phyloP scores from a whole-genome alignment of 1,284 basidiomycete species.

The Ceratobasidium sp. region DNA sequence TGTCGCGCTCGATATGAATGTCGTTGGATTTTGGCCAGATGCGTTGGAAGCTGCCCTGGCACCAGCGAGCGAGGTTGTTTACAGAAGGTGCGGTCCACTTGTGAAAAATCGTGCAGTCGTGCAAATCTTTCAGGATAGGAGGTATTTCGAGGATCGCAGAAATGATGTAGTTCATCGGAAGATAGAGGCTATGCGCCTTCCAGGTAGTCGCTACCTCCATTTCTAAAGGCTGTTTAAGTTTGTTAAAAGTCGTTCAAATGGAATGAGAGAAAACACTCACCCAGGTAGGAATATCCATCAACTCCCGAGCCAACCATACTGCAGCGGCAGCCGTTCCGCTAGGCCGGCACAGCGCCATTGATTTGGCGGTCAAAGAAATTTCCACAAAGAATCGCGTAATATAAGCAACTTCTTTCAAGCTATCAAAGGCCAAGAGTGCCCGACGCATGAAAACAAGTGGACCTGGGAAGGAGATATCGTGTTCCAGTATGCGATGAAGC shows the following conservation, averaged over 20 bases:
- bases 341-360: neutral
- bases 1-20: neutral
- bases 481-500: neutral
- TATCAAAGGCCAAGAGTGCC: neutral
- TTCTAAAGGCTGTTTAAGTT: neutral
- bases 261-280: neutral
- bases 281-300: slow-evolving; percentile 9
- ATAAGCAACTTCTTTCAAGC: neutral
- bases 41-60: neutral
- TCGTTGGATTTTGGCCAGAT: neutral
- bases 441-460: slow-evolving; percentile 16
- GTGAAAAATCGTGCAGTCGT: neutral
- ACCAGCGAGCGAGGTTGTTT: slow-evolving; percentile 28
- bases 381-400: slow-evolving; percentile 23
- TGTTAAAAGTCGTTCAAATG: neutral
- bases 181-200: neutral
- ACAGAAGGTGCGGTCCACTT: slow-evolving; percentile 20
- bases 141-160: neutral
- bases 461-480: slow-evolving; percentile 10
- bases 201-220: neutral
- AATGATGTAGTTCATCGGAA: neutral
- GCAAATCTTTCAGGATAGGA: neutral
- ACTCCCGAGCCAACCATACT: slow-evolving; percentile 14
- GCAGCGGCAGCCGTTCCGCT: neutral
- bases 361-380: neutral